Base-by-base conservation (phyloP, 208 protist species). In the Acanthamoeba lenticulata region DNA sequence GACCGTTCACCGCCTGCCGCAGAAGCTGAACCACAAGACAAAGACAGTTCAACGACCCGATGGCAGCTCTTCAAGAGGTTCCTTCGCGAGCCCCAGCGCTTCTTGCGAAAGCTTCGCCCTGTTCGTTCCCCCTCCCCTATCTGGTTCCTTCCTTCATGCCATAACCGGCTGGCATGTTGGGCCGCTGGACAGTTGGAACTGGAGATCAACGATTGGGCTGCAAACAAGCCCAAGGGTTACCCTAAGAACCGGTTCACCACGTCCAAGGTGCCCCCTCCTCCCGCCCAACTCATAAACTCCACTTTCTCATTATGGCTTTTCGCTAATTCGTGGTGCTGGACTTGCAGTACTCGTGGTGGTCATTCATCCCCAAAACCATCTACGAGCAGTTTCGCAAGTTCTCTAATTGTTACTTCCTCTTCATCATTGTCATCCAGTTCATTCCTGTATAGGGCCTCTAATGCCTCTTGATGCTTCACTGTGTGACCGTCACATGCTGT, bases 331-430 rank as follows among this genome's bases (percentile, higher is more conserved):
- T n/a, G n/a, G 21, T 34, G 21, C 2, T 45, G 38, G 19, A 45
- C 5, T 34, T 81, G 72, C 72, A 89, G 49, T 89, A 89, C 47
- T 62, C 42, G 21, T 55, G 42, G 81, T 89, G 81, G 81, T 99
- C 97, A 49, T 99, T 99, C 94, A n/a, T 99, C 0, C 98, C 98
- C 69, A 97, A 98, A 57, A 99, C 99, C 60, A 93, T 99, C 19
- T 99, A 97, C 88, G 98, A 99, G 95, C 99, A 99, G 97, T 99
- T 99, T 90, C 90, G 96, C 9, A 96, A 98, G 17, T 96, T 98
- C 6, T 96, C 99, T 29, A 99, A 99, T 95, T 96, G 98, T 52
- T 99, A 99, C 95, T 99, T 99, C 96, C 94, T 99, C 34, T 79
- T 99, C 2, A 98, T 93, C 57, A 42, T 77, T 27, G 9, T 93